A percentile compares a stretch with the other conserved stretches of the same genome.
Conservation (phyloP, 1,284 basidiomycete species). For the Vanrija sp. region DNA sequence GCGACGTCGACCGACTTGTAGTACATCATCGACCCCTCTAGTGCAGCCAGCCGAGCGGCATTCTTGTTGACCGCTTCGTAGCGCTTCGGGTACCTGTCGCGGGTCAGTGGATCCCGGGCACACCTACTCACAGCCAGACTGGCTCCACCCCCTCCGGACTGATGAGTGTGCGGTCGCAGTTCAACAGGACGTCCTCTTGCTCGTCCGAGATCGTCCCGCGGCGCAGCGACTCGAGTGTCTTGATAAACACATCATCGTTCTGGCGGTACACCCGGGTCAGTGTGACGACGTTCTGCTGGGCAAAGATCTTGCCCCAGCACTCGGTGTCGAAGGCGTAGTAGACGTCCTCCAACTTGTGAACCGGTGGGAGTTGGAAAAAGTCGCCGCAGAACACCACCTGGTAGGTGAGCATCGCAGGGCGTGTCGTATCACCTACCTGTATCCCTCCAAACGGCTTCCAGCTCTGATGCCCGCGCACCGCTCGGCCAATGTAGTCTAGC, state of each 20-base stretch:
- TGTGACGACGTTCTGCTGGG: constrained; percentile 18
- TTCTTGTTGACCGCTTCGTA: constrained; percentile 33
- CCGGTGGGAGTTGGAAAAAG: constrained; percentile 69
- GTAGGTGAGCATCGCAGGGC: constrained; percentile 21
- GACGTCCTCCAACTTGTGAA: constrained; percentile 59
- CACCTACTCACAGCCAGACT: constrained; percentile 30
- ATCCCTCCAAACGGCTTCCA: constrained; percentile 80
- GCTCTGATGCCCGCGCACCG: constrained; percentile 56
- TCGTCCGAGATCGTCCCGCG: constrained; percentile 18
- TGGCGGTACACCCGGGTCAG: constrained; percentile 76
- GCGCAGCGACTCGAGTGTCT: constrained; percentile 42
- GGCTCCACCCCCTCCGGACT: constrained; percentile 36
- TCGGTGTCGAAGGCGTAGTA: constrained; percentile 34
- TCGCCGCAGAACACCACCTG: constrained; percentile 59
- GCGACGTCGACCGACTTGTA: constrained; percentile 24
- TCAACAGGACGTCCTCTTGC: constrained; percentile 17
- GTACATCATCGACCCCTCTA: constrained; percentile 9
- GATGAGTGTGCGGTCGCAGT: constrained; percentile 20
- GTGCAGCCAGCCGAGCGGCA: constrained; percentile 14
- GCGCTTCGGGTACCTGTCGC: constrained; percentile 6
- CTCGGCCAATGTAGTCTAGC: constrained; percentile 64
- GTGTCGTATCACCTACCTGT: constrained; percentile 58
- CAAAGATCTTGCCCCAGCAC: constrained; percentile 25
- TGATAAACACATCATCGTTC: constrained; percentile 49
- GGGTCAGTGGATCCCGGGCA: neutral